phyloP scores from a whole-genome alignment of 257 asterid genomes.

The Salvia hispanica region DNA sequence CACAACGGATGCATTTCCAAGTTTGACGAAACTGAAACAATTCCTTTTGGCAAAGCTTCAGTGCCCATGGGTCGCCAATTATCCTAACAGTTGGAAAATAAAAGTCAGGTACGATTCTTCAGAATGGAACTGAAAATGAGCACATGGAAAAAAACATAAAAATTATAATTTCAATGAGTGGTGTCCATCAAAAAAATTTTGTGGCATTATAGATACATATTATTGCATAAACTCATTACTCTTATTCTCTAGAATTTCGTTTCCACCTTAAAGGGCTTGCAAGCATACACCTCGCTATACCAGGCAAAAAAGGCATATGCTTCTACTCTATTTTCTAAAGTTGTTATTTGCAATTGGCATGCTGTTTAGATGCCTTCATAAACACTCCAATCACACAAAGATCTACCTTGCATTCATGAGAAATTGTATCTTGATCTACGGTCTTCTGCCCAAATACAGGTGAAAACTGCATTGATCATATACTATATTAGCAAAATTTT shows the following conservation, averaged over 20 bases:
- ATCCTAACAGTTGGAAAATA: slow-evolving; percentile 41
- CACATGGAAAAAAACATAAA: neutral
- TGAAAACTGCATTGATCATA: slow-evolving; percentile 40
- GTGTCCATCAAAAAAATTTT: no score
- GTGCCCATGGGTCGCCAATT: slow-evolving; percentile 61
- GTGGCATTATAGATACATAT: no score
- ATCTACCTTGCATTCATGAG: slow-evolving; percentile 47
- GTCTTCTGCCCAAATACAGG: slow-evolving; percentile 38
- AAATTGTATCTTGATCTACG: slow-evolving; percentile 24
- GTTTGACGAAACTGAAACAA: slow-evolving; percentile 63
- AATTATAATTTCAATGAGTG: no score
- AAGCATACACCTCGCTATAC: neutral
- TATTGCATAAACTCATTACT: no score
- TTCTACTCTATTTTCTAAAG: slow-evolving; percentile 1
- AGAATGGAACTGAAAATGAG: neutral
- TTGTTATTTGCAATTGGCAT: slow-evolving; percentile 4
- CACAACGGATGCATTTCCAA: slow-evolving; percentile 71
- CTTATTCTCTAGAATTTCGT: neutral
- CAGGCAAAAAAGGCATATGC: neutral
- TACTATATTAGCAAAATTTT: slow-evolving; percentile 16
- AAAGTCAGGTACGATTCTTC: slow-evolving; percentile 2
- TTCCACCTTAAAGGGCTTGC: neutral
- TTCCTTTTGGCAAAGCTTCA: slow-evolving; percentile 74
- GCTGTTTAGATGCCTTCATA: neutral
- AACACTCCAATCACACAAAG: slow-evolving; percentile 7